A percentile compares a stretch with the other conserved stretches of the same genome.
Evolutionary conservation across 441 rosid species (phyloP).

Genomic region (Biscutella laevigata): DNA sequence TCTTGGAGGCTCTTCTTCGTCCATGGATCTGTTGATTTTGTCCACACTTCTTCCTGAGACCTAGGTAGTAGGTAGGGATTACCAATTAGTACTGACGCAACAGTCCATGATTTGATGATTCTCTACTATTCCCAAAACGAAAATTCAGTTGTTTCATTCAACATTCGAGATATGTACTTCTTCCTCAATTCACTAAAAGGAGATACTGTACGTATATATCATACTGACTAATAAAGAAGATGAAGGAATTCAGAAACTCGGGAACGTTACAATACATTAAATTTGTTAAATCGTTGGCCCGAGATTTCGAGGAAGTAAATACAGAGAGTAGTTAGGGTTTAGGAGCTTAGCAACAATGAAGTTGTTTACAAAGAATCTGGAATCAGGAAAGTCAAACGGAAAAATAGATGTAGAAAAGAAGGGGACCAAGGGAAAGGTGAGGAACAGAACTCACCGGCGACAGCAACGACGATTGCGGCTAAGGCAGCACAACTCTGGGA

Average conservation of each 20-base stretch:
- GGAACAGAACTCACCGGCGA: slow-evolving; percentile 18
- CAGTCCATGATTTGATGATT: neutral
- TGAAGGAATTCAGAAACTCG: neutral
- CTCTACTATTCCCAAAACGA: neutral
- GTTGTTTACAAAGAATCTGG: neutral
- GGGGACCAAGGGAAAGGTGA: neutral
- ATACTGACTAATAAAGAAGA: too few relatives aligned
- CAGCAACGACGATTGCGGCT: neutral
- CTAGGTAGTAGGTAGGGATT: neutral
- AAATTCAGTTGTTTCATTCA: neutral
- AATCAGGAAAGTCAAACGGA: neutral
- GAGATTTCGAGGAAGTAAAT: neutral
- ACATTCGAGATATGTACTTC: neutral
- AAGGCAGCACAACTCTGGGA: slow-evolving; percentile 3
- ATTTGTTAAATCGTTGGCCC: too few relatives aligned
- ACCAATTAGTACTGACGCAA: neutral
- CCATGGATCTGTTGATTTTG: slow-evolving; percentile 6
- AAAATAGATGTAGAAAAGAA: neutral
- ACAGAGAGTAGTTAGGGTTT: slow-evolving; percentile 4
- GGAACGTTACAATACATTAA: neutral
- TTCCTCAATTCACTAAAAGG: neutral
- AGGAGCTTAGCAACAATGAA: neutral
- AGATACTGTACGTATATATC: too few relatives aligned
- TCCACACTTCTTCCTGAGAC: neutral
- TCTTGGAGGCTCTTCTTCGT: slow-evolving; percentile 11